Percentiles rank a stretch among this genome's conserved stretches.
These are phyloP conservation scores for Hymenoscyphus occultus DNA, from an alignment of 2,329 filamentous ascomycete species.

Conservation along the genomic window DNA sequence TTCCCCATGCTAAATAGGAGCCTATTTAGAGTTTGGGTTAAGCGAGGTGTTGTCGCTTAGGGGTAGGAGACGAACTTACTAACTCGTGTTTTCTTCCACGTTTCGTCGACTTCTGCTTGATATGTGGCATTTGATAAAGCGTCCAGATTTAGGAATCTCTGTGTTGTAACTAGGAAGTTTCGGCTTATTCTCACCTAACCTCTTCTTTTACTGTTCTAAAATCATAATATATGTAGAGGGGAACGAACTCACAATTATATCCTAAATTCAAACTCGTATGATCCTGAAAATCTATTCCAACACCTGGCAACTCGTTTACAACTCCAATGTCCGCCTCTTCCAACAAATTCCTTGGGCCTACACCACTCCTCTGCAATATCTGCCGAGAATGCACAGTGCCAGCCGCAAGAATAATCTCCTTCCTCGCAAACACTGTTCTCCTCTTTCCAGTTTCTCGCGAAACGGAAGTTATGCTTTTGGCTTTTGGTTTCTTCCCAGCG, in stretches of 20 bases:
- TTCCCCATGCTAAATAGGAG: neutral
- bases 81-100: neutral
- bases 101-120: neutral
- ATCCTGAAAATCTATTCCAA: constrained; percentile 60
- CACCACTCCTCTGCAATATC: constrained; percentile 44
- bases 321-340: constrained; percentile 45
- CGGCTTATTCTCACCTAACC: neutral
- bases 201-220: neutral
- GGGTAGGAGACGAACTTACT: neutral
- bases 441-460: neutral
- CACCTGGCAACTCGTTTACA: constrained; percentile 55
- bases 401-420: constrained; percentile 46
- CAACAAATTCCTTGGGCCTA: constrained; percentile 41
- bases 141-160: neutral
- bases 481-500: neutral
- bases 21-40: neutral
- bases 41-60: neutral
- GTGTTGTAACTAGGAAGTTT: neutral
- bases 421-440: constrained; percentile 13
- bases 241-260: neutral
- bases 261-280: constrained; percentile 31
- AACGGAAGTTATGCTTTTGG: neutral
- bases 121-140: neutral
- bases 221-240: too few relatives aligned
- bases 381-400: constrained; percentile 46